A percentile compares a stretch with the other conserved stretches of the same genome.
Evolutionary conservation across 225 moss, liverwort and hornwort genomes (phyloP).

Genomic region (Pseudoscleropodium purum): DNA sequence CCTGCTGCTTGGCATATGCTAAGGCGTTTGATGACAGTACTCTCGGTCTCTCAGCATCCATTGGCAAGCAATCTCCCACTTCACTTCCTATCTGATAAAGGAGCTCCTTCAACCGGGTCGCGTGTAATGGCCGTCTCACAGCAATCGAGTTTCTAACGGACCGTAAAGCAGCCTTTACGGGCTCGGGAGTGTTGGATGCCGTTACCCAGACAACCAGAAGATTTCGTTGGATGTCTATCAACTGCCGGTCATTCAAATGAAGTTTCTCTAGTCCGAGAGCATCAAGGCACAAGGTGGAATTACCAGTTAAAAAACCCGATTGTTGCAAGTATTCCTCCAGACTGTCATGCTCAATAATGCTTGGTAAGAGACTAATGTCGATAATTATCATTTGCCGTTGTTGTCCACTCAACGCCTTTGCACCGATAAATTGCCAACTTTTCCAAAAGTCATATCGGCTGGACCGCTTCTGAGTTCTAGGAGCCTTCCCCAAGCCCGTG

Average conservation of each 20-base stretch:
- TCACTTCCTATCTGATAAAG: slow-evolving; percentile 50
- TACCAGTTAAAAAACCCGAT: slow-evolving; percentile 33
- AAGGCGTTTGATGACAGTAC: slow-evolving; percentile 35
- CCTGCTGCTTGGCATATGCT: slow-evolving; percentile 51
- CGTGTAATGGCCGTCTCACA: slow-evolving; percentile 62
- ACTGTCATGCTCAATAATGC: slow-evolving; percentile 14
- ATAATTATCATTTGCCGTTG: slow-evolving; percentile 37
- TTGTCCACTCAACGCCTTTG: slow-evolving; percentile 27
- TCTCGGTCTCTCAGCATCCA: slow-evolving; percentile 33
- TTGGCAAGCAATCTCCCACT: slow-evolving; percentile 31
- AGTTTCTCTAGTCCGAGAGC: slow-evolving; percentile 44
- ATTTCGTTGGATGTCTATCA: slow-evolving; percentile 18
- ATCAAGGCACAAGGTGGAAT: slow-evolving; percentile 12
- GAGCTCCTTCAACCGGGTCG: slow-evolving; percentile 62
- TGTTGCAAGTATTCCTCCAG: slow-evolving; percentile 39
- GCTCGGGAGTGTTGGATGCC: slow-evolving; percentile 60
- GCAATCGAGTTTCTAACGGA: slow-evolving; percentile 56
- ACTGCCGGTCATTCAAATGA: slow-evolving; percentile 27
- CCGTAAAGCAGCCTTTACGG: slow-evolving; percentile 47
- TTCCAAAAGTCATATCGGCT: slow-evolving; percentile 51
- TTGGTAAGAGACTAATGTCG: slow-evolving; percentile 46
- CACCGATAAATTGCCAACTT: slow-evolving; percentile 38
- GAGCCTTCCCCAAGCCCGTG: neutral
- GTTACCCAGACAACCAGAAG: slow-evolving; percentile 59
- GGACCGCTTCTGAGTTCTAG: slow-evolving; percentile 22